Percentiles rank a stretch among this genome's conserved stretches.
Evolutionary conservation across 495 filamentous ascomycete genomes (phyloP).

Genomic region (Neurospora sp.): DNA sequence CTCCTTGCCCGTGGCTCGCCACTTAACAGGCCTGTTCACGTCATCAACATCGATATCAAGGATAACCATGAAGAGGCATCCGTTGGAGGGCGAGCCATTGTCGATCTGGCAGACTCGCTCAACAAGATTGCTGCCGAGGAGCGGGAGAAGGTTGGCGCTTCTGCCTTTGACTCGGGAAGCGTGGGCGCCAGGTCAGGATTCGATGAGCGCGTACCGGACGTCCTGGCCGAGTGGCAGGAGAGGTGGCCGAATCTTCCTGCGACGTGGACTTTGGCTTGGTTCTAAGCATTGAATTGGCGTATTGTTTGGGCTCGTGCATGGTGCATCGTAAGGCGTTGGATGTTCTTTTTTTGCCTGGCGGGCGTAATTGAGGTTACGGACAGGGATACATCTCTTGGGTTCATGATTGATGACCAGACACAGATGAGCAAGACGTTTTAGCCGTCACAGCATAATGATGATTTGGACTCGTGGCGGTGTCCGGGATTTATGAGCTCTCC

Average conservation of each 20-base stretch:
- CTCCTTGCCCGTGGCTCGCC: conserved; percentile 70
- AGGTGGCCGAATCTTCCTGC: conserved; percentile 84
- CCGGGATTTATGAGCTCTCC: background rate
- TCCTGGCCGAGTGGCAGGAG: conserved; percentile 93
- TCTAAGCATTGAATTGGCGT: conserved; percentile 39
- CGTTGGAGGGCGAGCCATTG: conserved; percentile 81
- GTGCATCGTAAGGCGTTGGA: background rate
- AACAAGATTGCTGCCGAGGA: conserved; percentile 78
- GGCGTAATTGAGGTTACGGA: background rate
- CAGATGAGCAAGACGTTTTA: background rate
- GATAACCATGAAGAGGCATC: conserved; percentile 97
- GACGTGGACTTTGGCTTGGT: conserved; percentile 92
- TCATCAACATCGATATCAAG: conserved; percentile 96
- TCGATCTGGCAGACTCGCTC: conserved; percentile 79
- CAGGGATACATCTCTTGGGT: background rate
- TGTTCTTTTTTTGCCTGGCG: background rate
- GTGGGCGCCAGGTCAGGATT: conserved; percentile 63
- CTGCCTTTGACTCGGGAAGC: conserved; percentile 58
- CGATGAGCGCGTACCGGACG: conserved; percentile 87
- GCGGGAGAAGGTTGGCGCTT: conserved; percentile 48
- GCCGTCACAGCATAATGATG: background rate
- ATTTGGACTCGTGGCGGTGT: background rate
- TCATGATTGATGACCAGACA: background rate
- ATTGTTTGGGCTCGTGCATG: background rate
- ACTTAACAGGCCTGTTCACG: conserved; percentile 85